Evolutionary conservation across 768 basidiomycete species (phyloP), one percentile per base, ranked within the genome.

Genomic region (Boletus edulis): DNA sequence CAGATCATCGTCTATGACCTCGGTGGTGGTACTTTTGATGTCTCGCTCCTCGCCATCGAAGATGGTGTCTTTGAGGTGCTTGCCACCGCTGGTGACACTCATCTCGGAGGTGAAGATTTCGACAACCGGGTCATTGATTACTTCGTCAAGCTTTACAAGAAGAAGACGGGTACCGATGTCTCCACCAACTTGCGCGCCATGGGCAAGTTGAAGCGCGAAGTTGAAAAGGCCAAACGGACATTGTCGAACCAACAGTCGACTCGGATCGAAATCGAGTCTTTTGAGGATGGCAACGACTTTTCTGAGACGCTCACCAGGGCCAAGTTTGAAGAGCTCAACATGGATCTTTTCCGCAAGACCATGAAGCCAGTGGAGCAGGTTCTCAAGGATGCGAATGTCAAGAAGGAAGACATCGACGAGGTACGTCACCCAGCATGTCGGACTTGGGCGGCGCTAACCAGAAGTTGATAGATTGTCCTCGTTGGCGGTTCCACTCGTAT

Each of bases 301-400:
- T 91, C 94, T 34, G 96, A 98, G 81, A 92, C 91, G 7, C 84
- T 98, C 32, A 98, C 96, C 50, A 86, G 96, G 51, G 96, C 96
- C 78, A 98, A 97, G 77, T 98, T 99, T 70, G 96, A 98, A 74
- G 95, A 98, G 73, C 81, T 98, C 62, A 97, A 96, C 85, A 89
- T 97, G 79, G 96, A 99, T 67, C 85, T 98, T 49, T 99, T 99
- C 90, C 83, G 96, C 68, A 96, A 96, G 84, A 99, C 96, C 34
- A 93, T 98, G 92, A 95, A 95, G 80, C 96, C 96, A 59, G 96
- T 98, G 58, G 95, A 98, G 74, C 96, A 98, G 75, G 96, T 98
- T 20, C 80, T 98, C 65, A 97, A 97, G 86, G 96, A 98, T 67
- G 90, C 96, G 60, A 89, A 89, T 64, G 88, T 98, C 71, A 96